Evolutionary conservation across 495 filamentous ascomycete genomes (phyloP).

Genomic region (Sphaerosporella brunnea): DNA sequence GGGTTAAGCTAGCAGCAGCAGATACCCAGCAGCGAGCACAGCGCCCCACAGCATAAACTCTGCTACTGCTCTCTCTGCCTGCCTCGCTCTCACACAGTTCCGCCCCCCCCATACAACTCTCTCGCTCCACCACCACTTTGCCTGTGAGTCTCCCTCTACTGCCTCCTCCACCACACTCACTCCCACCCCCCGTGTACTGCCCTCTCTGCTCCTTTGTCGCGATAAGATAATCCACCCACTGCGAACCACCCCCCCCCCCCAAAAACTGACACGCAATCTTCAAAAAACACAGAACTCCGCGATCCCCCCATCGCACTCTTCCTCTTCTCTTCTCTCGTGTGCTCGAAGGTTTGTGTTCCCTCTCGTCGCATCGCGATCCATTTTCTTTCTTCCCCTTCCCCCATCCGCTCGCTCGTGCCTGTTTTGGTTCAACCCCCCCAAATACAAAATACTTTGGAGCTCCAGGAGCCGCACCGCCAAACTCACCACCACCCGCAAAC

Average conservation of each 20-base stretch:
- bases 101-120: background rate
- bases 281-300: constrained; percentile 23
- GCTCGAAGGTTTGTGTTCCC: constrained; percentile 21
- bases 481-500: constrained; percentile 1
- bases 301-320: constrained; percentile 12
- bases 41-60: constrained; percentile 24
- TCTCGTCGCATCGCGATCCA: constrained; percentile 12
- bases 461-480: constrained; percentile 35
- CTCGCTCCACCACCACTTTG: constrained; percentile 22
- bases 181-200: background rate
- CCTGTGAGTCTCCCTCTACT: constrained; percentile 14
- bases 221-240: constrained; percentile 8
- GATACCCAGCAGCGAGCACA: no score
- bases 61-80: constrained; percentile 24
- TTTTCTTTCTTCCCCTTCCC: constrained; percentile 5
- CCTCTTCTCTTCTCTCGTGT: constrained; percentile 10
- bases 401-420: background rate
- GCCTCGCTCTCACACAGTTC: constrained; percentile 18
- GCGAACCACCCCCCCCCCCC: constrained; percentile 7
- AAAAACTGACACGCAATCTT: constrained; percentile 13
- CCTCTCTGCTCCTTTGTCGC: constrained; percentile 10
- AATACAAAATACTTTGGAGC: constrained; percentile 26
- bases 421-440: constrained; percentile 16
- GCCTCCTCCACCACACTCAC: background rate
- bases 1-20: no score